Percentiles rank a stretch among this genome's conserved stretches.
phyloP scores from a whole-genome alignment of 2,329 filamentous ascomycete genomes.

The Arthrobotrys sphaeroides region DNA sequence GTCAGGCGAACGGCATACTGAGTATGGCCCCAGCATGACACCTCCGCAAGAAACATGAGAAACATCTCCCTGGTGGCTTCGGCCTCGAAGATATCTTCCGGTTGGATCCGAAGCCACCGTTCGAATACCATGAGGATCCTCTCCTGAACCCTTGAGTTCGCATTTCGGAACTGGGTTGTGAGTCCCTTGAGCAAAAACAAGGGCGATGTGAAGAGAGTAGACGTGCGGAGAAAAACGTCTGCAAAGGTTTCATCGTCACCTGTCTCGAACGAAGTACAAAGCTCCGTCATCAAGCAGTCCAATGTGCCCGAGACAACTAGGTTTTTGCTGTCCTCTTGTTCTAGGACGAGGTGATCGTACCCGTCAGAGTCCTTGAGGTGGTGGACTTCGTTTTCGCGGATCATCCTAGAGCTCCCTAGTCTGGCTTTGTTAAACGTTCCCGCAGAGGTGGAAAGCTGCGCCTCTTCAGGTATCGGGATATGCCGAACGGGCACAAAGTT shows the following conservation, averaged over 20 bases:
- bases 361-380: constrained; percentile 50
- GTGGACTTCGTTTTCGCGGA: constrained; percentile 53
- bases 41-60: constrained; percentile 47
- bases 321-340: constrained; percentile 48
- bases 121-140: constrained; percentile 36
- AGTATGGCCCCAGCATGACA: constrained; percentile 38
- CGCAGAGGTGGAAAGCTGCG: constrained; percentile 42
- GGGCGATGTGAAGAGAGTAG: constrained; percentile 25
- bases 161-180: constrained; percentile 30
- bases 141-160: constrained; percentile 37
- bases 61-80: constrained; percentile 35
- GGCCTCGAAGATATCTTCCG: constrained; percentile 42
- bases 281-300: constrained; percentile 45
- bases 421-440: constrained; percentile 40
- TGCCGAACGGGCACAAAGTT: constrained; percentile 43
- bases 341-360: constrained; percentile 48
- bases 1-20: constrained; percentile 35
- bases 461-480: constrained; percentile 48
- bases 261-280: constrained; percentile 48
- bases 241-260: constrained; percentile 42
- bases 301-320: constrained; percentile 50
- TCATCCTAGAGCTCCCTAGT: constrained; percentile 33
- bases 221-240: constrained; percentile 40
- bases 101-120: constrained; percentile 42
- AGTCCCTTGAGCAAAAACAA: constrained; percentile 24